Evolutionary conservation across 228 moss, liverwort and hornwort genomes (phyloP), one percentile per base, ranked within the genome.

Genomic region (Sphagnum magellanicum): DNA sequence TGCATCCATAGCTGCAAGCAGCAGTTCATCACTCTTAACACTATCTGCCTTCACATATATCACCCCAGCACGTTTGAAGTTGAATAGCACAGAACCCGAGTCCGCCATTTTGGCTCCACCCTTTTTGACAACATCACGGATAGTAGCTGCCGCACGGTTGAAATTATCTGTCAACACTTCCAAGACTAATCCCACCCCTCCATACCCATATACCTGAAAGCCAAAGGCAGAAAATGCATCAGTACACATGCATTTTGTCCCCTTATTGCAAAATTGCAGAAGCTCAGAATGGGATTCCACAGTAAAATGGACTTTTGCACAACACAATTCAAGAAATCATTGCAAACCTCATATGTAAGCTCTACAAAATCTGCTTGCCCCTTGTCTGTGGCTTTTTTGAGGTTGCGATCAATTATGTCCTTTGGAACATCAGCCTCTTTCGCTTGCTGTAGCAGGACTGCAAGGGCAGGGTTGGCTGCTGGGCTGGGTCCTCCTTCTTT

Each of bases 41-140:
- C 81, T 75, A 47, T 67, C 79, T 49, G 81, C 69, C 66, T 84
- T 85, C 50, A 97, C 90, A 59, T 90, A 73, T 12, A 97, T 72
- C 7, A 92, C 91, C 67, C 98, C 98, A 12, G 91, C 81, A 65
- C 98, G 87, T 71, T 87, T 93, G 69, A 98, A 98, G 68, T 93
- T 93, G 63, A 98, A 98, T 17, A 98, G 83, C 51, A 93, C 98
- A 59, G 98, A 98, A 46, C 98, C 94, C 48, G 90, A 91, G 63
- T 98, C 90, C 46, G 98, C 98, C 90, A 93, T 91, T 85, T 98
- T 98, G 6, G 91, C 98, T 16, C 98, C 98, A 63, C 89, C 79
- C 74, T 98, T 98, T 82, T 98, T 98, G 48, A 98, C 98, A 10
- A 93, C 90, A 16, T 92, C 98, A 49, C 98, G 91, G 65, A 98